Percentiles rank a stretch among this genome's conserved stretches.
Conservation (phyloP, 257 asterid genomes). For the Mentha longifolia region DNA sequence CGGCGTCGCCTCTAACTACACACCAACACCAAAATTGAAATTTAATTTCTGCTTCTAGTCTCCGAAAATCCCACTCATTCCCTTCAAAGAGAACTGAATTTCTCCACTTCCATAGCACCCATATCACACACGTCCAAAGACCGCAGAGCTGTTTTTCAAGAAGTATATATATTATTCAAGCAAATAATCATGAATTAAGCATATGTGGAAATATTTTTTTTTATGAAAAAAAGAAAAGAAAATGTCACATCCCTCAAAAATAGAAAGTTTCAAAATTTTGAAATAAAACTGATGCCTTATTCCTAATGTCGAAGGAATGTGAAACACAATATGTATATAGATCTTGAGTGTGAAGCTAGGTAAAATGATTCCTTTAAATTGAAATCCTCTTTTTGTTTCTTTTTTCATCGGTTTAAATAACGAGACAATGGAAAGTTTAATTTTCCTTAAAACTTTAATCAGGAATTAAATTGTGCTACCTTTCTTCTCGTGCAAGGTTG, state of each 20-base stretch:
- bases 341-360: slow-evolving; percentile 47
- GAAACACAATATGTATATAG: slow-evolving; percentile 23
- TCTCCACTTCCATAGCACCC: too few species aligned
- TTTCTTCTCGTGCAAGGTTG: slow-evolving; percentile 70
- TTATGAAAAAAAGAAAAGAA: not conserved
- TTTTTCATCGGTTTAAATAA: slow-evolving; percentile 34
- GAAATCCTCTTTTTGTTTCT: slow-evolving; percentile 32
- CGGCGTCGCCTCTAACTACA: too few species aligned
- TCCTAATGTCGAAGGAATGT: slow-evolving; percentile 43
- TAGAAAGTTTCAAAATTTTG: slow-evolving; percentile 35
- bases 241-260: not conserved
- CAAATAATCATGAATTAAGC: not conserved
- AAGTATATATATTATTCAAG: not conserved
- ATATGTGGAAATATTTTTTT: too few species aligned
- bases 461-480: slow-evolving; percentile 55
- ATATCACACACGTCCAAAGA: too few species aligned
- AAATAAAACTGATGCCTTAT: slow-evolving; percentile 44
- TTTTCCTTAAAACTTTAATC: slow-evolving; percentile 31
- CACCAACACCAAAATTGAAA: too few species aligned
- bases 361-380: slow-evolving; percentile 40
- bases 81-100: too few species aligned
- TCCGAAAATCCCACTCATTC: too few species aligned
- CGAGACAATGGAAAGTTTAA: slow-evolving; percentile 39
- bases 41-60: too few species aligned
- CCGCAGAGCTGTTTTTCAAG: too few species aligned